Conservation (phyloP, 208 protist species). For the Trypanosoma platydactyli region DNA sequence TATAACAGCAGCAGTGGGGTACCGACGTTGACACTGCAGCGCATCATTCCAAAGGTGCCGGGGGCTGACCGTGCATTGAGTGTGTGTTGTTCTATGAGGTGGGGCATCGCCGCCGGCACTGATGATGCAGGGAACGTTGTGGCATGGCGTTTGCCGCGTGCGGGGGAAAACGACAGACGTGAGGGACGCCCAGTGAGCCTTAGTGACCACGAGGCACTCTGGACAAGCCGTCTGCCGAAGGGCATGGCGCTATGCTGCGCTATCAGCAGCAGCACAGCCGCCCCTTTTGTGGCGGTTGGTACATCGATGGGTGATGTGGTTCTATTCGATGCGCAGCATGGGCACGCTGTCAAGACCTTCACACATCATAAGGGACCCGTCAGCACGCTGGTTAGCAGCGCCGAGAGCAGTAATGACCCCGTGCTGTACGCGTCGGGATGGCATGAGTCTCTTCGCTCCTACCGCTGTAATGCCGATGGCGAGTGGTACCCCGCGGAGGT, state of each 20-base stretch:
- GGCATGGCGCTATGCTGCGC: constrained; percentile 75
- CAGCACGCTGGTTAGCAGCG: constrained; percentile 35
- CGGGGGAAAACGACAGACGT: background rate
- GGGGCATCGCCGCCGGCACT: constrained; percentile 54
- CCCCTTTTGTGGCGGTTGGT: constrained; percentile 70
- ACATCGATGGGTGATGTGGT: constrained; percentile 85
- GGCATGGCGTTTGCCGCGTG: constrained; percentile 55
- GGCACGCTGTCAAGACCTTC: constrained; percentile 68
- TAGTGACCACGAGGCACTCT: constrained; percentile 63
- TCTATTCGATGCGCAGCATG: constrained; percentile 68
- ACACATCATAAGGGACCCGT: constrained; percentile 85
- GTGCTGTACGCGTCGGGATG: constrained; percentile 82
- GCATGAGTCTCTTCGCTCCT: constrained; percentile 84
- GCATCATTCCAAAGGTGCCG: constrained; percentile 68
- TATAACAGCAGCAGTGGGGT: background rate
- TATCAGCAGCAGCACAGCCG: constrained; percentile 27
- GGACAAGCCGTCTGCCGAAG: constrained; percentile 71
- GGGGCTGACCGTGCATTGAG: constrained; percentile 84
- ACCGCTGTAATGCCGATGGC: constrained; percentile 35
- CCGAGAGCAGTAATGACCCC: constrained; percentile 10
- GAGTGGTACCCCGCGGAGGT: constrained; percentile 87
- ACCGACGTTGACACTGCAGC: constrained; percentile 45
- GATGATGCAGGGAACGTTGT: constrained; percentile 83
- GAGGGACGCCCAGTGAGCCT: constrained; percentile 29
- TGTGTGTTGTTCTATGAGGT: constrained; percentile 35